phyloP scores from a whole-genome alignment of 208 protist genomes.

The Plasmodiophora brassicae region DNA sequence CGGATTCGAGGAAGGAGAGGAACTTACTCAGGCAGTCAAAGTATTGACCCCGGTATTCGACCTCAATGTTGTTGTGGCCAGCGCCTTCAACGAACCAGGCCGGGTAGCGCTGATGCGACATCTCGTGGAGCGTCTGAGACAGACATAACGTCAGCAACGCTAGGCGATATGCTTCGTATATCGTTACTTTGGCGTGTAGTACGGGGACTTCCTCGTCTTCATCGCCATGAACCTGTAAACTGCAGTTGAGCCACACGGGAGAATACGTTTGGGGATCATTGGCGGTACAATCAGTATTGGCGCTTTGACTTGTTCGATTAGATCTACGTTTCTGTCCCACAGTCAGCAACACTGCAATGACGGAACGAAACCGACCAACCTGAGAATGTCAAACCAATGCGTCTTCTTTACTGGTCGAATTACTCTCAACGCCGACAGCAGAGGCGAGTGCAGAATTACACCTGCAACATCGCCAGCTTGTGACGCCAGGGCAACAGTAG shows the following conservation, averaged over 20 bases:
- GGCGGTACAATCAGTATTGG: no score
- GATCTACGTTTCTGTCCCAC: no score
- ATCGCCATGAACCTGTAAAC: background rate
- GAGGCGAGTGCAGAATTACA: conserved; percentile 38
- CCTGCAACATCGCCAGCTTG: background rate
- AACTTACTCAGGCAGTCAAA: background rate
- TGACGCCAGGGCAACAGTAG: background rate
- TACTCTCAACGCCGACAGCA: background rate
- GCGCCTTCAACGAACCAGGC: conserved; percentile 32
- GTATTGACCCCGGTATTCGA: background rate
- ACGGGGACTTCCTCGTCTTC: background rate
- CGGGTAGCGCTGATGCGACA: background rate
- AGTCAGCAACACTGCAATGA: no score
- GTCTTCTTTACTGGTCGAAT: conserved; percentile 21
- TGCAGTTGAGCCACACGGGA: no score
- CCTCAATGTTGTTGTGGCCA: conserved; percentile 35
- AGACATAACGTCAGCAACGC: background rate
- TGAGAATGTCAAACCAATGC: conserved; percentile 35
- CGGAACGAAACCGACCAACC: no score
- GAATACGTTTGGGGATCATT: no score
- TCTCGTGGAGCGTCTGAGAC: conserved; percentile 14
- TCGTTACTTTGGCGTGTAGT: background rate
- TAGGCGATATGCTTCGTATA: background rate
- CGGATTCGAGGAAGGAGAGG: no score
- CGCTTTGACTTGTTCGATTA: no score